A percentile compares a stretch with the other conserved stretches of the same genome.
Conservation (phyloP, 305 asterid genomes). For the Withania somnifera region DNA sequence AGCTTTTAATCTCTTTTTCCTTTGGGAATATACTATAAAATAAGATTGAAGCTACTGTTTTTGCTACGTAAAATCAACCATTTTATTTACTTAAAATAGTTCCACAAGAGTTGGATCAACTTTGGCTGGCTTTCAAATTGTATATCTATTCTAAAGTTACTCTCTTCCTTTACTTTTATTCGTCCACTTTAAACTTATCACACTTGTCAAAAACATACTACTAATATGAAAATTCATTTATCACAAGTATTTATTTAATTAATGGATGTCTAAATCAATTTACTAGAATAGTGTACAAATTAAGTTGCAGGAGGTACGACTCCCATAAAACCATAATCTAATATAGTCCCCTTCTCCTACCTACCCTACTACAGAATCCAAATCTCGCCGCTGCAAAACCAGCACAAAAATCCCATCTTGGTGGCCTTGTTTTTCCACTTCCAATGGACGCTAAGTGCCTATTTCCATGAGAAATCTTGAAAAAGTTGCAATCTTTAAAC, state of each 20-base stretch:
- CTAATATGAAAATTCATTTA: no score
- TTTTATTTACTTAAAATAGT: not conserved
- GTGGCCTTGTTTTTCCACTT: not conserved
- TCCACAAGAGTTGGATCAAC: no score
- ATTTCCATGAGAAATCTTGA: constrained; percentile 2
- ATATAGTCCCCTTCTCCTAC: not conserved
- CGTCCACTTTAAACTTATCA: no score
- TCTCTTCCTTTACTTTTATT: no score
- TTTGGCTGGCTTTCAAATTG: no score
- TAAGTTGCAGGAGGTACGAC: not conserved
- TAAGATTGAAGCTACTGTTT: not conserved
- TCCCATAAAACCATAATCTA: not conserved
- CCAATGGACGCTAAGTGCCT: not conserved
- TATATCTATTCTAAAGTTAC: no score
- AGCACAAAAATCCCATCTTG: not conserved
- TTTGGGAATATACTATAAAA: not conserved
- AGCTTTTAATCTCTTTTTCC: not conserved
- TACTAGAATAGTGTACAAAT: not conserved
- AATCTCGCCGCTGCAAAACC: not conserved
- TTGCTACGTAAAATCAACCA: not conserved
- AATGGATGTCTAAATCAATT: not conserved
- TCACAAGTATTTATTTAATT: no score
- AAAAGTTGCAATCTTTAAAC: not conserved
- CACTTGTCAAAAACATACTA: no score
- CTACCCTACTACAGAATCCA: not conserved